A percentile compares a stretch with the other conserved stretches of the same genome.
Evolutionary conservation across 768 basidiomycete species (phyloP).

Genomic region (Termitomyces bulborhizus): DNA sequence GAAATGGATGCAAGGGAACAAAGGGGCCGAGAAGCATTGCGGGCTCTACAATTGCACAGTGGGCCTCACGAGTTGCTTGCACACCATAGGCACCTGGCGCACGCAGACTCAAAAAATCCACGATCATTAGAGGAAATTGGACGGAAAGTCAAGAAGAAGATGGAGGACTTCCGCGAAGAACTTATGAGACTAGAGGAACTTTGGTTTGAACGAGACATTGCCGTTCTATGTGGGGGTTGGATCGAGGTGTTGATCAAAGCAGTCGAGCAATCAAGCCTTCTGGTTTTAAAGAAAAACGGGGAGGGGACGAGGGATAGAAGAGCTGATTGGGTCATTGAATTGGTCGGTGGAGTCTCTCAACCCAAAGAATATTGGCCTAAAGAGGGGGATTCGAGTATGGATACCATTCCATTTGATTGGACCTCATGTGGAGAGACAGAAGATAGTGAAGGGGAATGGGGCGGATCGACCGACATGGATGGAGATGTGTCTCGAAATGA

Average conservation of each 20-base stretch:
- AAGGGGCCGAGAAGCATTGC: constrained; percentile 28
- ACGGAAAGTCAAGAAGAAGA: constrained; percentile 38
- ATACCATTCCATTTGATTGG: constrained; percentile 39
- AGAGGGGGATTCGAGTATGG: constrained; percentile 27
- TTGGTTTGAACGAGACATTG: constrained; percentile 44
- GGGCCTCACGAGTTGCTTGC: constrained; percentile 42
- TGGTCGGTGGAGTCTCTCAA: constrained; percentile 30
- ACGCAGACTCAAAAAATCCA: constrained; percentile 40
- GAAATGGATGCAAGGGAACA: constrained; percentile 32
- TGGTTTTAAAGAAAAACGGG: constrained; percentile 31
- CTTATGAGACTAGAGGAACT: constrained; percentile 44
- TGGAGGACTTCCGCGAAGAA: constrained; percentile 47
- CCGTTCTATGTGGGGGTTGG: constrained; percentile 52
- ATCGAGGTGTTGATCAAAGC: constrained; percentile 48
- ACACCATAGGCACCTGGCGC: constrained; percentile 43
- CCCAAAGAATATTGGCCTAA: constrained; percentile 23
- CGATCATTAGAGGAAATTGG: constrained; percentile 40
- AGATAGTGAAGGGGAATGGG: constrained; percentile 21
- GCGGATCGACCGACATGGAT: constrained; percentile 30
- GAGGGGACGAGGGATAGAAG: constrained; percentile 25
- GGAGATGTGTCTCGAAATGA: constrained; percentile 36
- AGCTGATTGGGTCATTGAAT: constrained; percentile 37
- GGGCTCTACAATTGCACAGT: constrained; percentile 16
- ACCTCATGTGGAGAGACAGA: constrained; percentile 30
- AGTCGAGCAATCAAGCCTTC: constrained; percentile 33